These are phyloP conservation scores for Penicillium psychrofluorescens DNA, from an alignment of 495 filamentous ascomycete genomes.

Conservation along the genomic window DNA sequence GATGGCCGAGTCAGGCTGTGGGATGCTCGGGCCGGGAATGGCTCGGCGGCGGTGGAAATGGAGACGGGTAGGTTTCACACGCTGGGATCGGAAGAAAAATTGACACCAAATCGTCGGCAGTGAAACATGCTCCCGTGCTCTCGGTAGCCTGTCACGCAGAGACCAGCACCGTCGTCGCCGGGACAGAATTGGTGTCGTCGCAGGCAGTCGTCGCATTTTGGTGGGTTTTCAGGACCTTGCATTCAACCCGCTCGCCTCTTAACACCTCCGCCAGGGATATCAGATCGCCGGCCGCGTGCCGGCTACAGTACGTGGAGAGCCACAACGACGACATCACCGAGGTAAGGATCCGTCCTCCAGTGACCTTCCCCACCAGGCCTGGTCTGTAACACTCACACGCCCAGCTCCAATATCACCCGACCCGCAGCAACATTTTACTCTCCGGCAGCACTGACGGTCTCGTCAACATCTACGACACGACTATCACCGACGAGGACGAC, in stretches of 20 bases:
- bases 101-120: slow-evolving; percentile 15
- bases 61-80: slow-evolving; percentile 27
- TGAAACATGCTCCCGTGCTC: slow-evolving; percentile 47
- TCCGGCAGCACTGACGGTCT: slow-evolving; percentile 91
- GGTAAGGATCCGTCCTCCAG: slow-evolving; percentile 25
- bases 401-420: slow-evolving; percentile 68
- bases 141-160: slow-evolving; percentile 57
- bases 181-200: slow-evolving; percentile 69
- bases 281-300: slow-evolving; percentile 45
- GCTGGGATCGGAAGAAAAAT: too few relatives aligned
- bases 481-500: slow-evolving; percentile 74
- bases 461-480: slow-evolving; percentile 75
- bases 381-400: neutral
- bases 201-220: slow-evolving; percentile 70
- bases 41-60: slow-evolving; percentile 25
- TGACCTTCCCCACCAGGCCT: too few relatives aligned
- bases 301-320: slow-evolving; percentile 67
- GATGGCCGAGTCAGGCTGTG: slow-evolving; percentile 42
- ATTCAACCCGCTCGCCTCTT: too few relatives aligned
- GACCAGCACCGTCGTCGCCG: slow-evolving; percentile 59
- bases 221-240: slow-evolving; percentile 26
- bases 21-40: slow-evolving; percentile 34
- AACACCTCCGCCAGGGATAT: slow-evolving; percentile 51
- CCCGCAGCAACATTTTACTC: slow-evolving; percentile 54
- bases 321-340: slow-evolving; percentile 92